phyloP scores from a whole-genome alignment of 208 protist species.

The Eutreptiella sp. region DNA sequence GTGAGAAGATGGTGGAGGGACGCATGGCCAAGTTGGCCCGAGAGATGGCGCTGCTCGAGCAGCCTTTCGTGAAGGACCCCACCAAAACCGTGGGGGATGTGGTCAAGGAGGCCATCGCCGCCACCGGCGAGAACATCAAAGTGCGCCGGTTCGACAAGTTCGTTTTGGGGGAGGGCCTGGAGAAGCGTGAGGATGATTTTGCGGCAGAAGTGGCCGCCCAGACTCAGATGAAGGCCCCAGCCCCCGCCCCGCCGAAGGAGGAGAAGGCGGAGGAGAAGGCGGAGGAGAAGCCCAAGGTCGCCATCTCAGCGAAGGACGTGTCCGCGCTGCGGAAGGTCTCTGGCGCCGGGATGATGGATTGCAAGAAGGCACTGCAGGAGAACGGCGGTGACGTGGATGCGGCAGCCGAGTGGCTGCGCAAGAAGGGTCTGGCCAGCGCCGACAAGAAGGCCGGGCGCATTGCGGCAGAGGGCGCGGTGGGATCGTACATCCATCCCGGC shows the following conservation, averaged over 20 bases:
- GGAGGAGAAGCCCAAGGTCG: too few relatives aligned
- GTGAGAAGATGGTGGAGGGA: too few relatives aligned
- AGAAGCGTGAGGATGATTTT: not conserved
- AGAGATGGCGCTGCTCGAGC: too few relatives aligned
- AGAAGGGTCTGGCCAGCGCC: constrained; percentile 63
- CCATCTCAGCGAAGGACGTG: constrained; percentile 53
- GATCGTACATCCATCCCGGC: constrained; percentile 49
- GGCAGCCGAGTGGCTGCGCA: constrained; percentile 62
- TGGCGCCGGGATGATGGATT: constrained; percentile 76
- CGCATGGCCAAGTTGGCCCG: too few relatives aligned
- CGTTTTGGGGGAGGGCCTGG: not conserved
- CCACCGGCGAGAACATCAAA: too few relatives aligned
- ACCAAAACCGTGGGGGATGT: too few relatives aligned
- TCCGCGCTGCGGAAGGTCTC: constrained; percentile 74
- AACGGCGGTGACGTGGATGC: constrained; percentile 56
- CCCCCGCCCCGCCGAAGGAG: too few relatives aligned
- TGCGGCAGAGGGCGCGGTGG: constrained; percentile 68
- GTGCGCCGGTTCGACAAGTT: too few relatives aligned
- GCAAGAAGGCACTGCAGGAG: constrained; percentile 67
- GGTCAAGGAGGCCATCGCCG: too few relatives aligned
- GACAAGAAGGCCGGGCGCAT: constrained; percentile 66
- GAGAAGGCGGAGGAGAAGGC: too few relatives aligned
- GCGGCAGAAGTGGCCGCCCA: not conserved
- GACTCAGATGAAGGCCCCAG: too few relatives aligned
- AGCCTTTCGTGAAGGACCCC: too few relatives aligned